phyloP scores from a whole-genome alignment of 116 monocot genomes.

The Thalassia testudinum region DNA sequence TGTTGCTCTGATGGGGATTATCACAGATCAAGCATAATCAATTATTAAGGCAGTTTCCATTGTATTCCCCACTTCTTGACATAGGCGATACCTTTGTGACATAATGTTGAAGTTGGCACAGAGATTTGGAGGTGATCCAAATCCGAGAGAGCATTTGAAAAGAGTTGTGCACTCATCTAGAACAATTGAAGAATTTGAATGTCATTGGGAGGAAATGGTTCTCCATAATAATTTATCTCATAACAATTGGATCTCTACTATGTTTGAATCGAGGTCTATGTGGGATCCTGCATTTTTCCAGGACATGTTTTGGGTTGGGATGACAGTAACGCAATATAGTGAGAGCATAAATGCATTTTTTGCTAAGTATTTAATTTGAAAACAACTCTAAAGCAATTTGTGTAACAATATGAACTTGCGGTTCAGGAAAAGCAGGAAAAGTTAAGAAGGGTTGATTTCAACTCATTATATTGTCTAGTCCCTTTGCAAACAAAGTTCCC shows the following conservation, averaged over 20 bases:
- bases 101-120: too few species aligned
- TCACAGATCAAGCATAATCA: too few species aligned
- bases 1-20: too few species aligned
- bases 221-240: neutral
- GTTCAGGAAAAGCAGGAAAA: constrained; percentile 9
- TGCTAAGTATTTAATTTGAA: constrained; percentile 5
- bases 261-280: neutral
- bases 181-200: neutral
- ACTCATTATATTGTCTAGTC: neutral
- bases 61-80: too few species aligned
- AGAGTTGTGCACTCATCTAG: neutral
- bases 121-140: neutral
- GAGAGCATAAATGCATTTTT: constrained; percentile 5
- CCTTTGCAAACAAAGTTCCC: constrained; percentile 1
- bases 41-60: too few species aligned
- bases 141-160: neutral
- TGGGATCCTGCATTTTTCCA: neutral
- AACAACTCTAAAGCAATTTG: constrained; percentile 12
- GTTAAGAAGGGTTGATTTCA: constrained; percentile 4
- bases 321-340: constrained; percentile 6
- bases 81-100: too few species aligned
- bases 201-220: neutral
- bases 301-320: too few species aligned
- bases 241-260: neutral
- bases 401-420: constrained; percentile 10